These are phyloP conservation scores for Kwoniella shandongensis DNA, from an alignment of 768 basidiomycete species.

Conservation along the genomic window DNA sequence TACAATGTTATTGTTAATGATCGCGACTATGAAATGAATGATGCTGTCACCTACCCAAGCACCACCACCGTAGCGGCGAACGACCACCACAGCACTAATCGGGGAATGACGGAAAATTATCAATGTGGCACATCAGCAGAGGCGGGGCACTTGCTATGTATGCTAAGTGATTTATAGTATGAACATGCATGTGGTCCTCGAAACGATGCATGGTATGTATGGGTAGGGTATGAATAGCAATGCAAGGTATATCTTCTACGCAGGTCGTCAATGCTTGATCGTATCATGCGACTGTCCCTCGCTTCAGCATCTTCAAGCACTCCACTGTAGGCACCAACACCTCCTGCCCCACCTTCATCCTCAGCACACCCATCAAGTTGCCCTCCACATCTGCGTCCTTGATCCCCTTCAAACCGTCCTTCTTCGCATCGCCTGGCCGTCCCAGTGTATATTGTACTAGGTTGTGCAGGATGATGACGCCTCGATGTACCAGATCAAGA, in stretches of 20 bases:
- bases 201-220: constrained; percentile 10
- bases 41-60: neutral
- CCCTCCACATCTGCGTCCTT: constrained; percentile 60
- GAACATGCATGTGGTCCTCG: no score
- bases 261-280: neutral
- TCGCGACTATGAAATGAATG: constrained; percentile 6
- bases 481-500: constrained; percentile 72
- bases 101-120: constrained; percentile 2
- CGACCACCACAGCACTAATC: neutral
- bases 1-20: neutral
- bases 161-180: no score
- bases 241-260: no score
- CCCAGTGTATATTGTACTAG: constrained; percentile 59
- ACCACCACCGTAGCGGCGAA: neutral
- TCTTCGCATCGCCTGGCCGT: constrained; percentile 47
- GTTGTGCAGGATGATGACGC: constrained; percentile 71
- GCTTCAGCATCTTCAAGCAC: constrained; percentile 37
- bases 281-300: neutral
- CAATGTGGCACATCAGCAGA: constrained; percentile 8
- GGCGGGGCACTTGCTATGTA: no score
- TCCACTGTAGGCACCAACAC: constrained; percentile 35
- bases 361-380: constrained; percentile 55
- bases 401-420: constrained; percentile 59
- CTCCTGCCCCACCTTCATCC: constrained; percentile 24
- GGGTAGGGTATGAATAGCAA: no score